phyloP scores from a whole-genome alignment of 805 yeast genomes.

The Cyberlindnera mrakii region DNA sequence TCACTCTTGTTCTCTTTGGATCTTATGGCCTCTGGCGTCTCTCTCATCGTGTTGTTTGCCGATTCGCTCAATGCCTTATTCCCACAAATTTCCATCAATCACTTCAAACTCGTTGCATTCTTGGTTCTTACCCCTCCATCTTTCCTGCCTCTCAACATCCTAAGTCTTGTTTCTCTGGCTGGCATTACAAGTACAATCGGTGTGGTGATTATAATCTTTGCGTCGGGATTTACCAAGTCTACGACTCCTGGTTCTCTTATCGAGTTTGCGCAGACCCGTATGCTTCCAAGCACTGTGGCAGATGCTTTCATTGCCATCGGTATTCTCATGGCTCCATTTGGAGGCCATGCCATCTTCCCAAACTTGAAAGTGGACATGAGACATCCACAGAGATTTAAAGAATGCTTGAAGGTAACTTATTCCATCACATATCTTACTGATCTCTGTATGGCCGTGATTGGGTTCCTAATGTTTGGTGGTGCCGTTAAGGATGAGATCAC shows the following conservation, averaged over 20 bases:
- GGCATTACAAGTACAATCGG: slow-evolving; percentile 70
- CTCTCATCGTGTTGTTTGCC: slow-evolving; percentile 75
- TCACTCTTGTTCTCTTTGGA: slow-evolving; percentile 73
- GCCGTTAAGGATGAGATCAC: slow-evolving; percentile 69
- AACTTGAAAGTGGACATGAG: slow-evolving; percentile 68
- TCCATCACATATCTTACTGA: slow-evolving; percentile 56
- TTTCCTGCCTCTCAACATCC: slow-evolving; percentile 65
- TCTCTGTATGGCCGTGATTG: slow-evolving; percentile 56
- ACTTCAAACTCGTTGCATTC: slow-evolving; percentile 64
- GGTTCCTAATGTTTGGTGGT: slow-evolving; percentile 78
- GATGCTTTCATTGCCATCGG: slow-evolving; percentile 59
- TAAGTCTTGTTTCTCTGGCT: slow-evolving; percentile 61
- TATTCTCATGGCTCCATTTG: slow-evolving; percentile 73
- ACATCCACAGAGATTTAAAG: slow-evolving; percentile 50
- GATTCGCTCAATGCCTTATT: slow-evolving; percentile 73
- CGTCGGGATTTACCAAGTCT: slow-evolving; percentile 58
- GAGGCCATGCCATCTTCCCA: slow-evolving; percentile 80
- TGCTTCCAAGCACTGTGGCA: slow-evolving; percentile 52
- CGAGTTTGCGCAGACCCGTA: slow-evolving; percentile 54
- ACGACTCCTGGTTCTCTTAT: slow-evolving; percentile 71
- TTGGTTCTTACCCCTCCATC: slow-evolving; percentile 75
- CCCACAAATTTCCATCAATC: slow-evolving; percentile 44
- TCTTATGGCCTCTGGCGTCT: slow-evolving; percentile 73
- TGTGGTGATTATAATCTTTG: slow-evolving; percentile 50
- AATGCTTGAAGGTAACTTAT: slow-evolving; percentile 53